Evolutionary conservation across 1,284 basidiomycete genomes (phyloP), one percentile per base, ranked within the genome.

Genomic region (Trichosporon sp.): DNA sequence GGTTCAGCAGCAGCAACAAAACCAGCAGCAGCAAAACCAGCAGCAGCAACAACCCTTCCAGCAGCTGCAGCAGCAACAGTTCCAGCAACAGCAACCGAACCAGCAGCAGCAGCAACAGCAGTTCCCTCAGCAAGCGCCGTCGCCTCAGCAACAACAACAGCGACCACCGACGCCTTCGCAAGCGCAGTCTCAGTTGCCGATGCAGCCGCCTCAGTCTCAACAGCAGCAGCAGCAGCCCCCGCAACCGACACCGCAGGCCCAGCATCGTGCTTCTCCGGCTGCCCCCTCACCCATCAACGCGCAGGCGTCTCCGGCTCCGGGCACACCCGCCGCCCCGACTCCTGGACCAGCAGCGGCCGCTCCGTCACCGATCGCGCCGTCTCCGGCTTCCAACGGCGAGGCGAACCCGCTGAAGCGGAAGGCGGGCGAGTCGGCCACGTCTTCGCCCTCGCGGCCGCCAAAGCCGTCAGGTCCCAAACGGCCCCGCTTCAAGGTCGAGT

Each of bases 401-500:
- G 3, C 56, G 27, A 31, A 60, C 18, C 21, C 56, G 56, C 5
- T 60, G 13, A 60, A 60, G 29, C 56, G 56, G 18, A 60, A 60
- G 18, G 29, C 27, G 18, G 15, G 18, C 29, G 56, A 60, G 9
- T 25, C 15, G 9, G 56, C 56, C 6, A 8, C 27, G 23, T 60
- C 56, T 18, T 60, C 56, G 13, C 56, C 56, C 27, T 18, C 56
- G 7, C 56, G 62, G 11, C n/a, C 53, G 42, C 35, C 53, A 15
- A 60, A 47, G 35, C 38, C 67, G 21, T 31, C 62, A 1, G 60
- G 31, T 7, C 78, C 73, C 34, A 83, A 76, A 70, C 81, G 84
- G 7, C 81, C 88, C 42, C 88, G 93, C 70, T 90, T 92, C 76
- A 92, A 91, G 83, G 92, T 98, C 75, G 92, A 95, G 84, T 99